Base-by-base conservation (phyloP, 2,329 filamentous ascomycete genomes). In the Aspergillus spinulosporus region DNA sequence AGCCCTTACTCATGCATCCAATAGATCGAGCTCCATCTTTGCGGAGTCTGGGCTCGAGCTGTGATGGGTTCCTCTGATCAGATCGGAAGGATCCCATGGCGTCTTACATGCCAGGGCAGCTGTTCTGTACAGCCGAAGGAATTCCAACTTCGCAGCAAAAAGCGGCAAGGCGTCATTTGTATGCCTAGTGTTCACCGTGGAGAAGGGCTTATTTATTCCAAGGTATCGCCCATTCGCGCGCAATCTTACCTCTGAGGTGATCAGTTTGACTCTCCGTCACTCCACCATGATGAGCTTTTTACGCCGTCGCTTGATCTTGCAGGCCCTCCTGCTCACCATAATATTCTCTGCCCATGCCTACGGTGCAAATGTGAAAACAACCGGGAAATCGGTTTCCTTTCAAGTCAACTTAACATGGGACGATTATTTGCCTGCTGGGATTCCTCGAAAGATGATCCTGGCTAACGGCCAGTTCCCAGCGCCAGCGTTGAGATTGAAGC, bases 381-480 rank as follows among this genome's bases (percentile, higher is more conserved):
- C 59, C n/a, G 48, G 57, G 21, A 59, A 59, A 26, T 55, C 58
- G 7, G 62, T 63, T 21, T 61, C 55, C 32, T 72, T 72, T 57
- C 62, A 67, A 37, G 59, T 73, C 26, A 70, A 66, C 6, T 49
- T 74, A 4, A 69, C 71, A 21, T 71, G 66, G 66, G 69, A 66
- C 11, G 63, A 66, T 32, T 61, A 64, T 26, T 60, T 65, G 7
- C 63, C 66, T 1, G 66, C 68, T 26, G 70, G 70, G 15, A 58
- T 65, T 57, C 62, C 58, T 11, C 63, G 69, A 6, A 61, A 67
- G 48, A 66, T 62, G 40, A 66, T 68, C 15, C 56, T 68, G 8
- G 63, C 59, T 29, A 71, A 70, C 54, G 65, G 64, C 11, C 61
- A 67, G 36, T 68, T 68, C 36, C 69, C 69, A 5, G 67, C 59